phyloP scores from a whole-genome alignment of 2,329 filamentous ascomycete species.

The Cercospora zeina region DNA sequence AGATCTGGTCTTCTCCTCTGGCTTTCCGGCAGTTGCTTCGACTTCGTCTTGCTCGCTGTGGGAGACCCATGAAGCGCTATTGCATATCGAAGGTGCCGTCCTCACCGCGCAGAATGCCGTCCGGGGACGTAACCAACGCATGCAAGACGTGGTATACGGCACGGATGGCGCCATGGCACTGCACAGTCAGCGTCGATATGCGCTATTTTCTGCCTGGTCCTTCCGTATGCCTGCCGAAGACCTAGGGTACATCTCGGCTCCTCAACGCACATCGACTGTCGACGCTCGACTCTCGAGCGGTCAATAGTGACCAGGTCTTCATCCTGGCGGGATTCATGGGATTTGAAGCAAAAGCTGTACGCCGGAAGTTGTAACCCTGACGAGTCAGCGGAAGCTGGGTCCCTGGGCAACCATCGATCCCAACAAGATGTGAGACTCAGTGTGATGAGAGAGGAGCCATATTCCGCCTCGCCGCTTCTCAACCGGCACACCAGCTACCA shows the following conservation, averaged over 20 bases:
- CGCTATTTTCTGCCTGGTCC: not conserved
- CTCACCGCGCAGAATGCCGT: not conserved
- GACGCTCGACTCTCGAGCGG: not conserved
- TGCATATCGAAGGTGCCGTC: not conserved
- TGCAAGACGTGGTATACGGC: not conserved
- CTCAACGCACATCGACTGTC: not conserved
- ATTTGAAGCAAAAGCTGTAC: not conserved
- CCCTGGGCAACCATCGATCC: not conserved
- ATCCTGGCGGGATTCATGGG: not conserved
- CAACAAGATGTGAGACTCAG: not conserved
- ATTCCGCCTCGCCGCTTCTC: not conserved
- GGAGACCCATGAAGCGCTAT: not conserved
- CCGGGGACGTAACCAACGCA: not conserved
- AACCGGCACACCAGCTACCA: not conserved
- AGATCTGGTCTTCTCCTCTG: not conserved
- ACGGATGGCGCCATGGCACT: not conserved
- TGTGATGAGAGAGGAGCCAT: not conserved
- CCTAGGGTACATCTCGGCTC: not conserved
- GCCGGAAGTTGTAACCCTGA: not conserved
- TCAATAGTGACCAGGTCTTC: not conserved
- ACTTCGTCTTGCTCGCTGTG: not conserved
- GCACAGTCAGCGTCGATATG: not conserved
- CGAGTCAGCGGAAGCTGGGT: not conserved
- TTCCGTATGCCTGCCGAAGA: not conserved
- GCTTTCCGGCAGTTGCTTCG: not conserved